These are phyloP conservation scores for Paramyrothecium roridum DNA, from an alignment of 2,329 filamentous ascomycete genomes.

Conservation along the genomic window DNA sequence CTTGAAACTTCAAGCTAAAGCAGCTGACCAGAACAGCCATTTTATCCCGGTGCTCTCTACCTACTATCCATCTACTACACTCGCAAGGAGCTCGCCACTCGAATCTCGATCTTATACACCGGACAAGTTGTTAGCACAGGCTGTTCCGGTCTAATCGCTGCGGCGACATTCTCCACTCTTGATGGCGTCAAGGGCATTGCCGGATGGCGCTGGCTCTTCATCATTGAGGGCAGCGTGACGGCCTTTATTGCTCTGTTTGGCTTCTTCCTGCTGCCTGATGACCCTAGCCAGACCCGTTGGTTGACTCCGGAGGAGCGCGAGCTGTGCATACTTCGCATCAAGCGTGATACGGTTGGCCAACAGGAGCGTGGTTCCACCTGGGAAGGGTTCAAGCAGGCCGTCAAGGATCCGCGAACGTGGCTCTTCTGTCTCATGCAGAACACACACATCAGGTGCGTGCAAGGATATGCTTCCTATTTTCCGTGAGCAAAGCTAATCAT, in stretches of 20 bases:
- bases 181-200: constrained; percentile 45
- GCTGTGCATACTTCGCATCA: constrained; percentile 43
- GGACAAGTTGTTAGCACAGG: constrained; percentile 65
- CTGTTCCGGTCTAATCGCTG: constrained; percentile 61
- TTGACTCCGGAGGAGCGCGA: constrained; percentile 44
- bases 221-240: constrained; percentile 54
- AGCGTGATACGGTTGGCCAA: constrained; percentile 44
- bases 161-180: constrained; percentile 50
- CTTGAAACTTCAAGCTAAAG: too few species aligned
- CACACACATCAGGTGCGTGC: constrained; percentile 40
- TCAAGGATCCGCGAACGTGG: constrained; percentile 47
- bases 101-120: constrained; percentile 56
- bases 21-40: constrained; percentile 18
- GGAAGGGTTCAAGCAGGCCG: constrained; percentile 46
- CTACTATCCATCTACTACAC: constrained; percentile 31
- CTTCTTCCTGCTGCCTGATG: constrained; percentile 30
- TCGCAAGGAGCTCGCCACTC: constrained; percentile 51
- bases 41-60: constrained; percentile 35
- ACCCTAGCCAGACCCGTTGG: constrained; percentile 38
- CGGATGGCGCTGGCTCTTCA: constrained; percentile 55
- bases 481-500: too few species aligned
- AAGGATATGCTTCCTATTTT: too few species aligned
- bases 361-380: constrained; percentile 33
- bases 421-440: constrained; percentile 54
- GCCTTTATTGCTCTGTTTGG: constrained; percentile 23